Conservation (phyloP, 148 eudicot genomes). For the Cornus suecica region DNA sequence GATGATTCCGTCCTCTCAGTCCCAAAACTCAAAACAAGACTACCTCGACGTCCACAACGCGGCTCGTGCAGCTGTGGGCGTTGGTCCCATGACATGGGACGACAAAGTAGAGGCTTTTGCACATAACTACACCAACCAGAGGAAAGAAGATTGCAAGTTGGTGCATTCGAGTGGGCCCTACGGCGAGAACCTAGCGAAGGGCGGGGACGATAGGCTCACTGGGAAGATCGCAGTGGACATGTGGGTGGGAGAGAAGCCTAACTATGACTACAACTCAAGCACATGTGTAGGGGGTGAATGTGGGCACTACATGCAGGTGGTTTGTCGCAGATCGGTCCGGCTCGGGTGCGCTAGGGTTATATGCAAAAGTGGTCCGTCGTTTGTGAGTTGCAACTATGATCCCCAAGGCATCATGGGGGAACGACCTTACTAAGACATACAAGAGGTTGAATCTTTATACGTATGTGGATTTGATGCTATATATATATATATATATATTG, state of each 20-base stretch:
- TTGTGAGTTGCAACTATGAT: constrained; percentile 43
- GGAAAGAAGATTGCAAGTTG: constrained; percentile 42
- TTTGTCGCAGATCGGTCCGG: constrained; percentile 32
- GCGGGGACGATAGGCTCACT: constrained; percentile 22
- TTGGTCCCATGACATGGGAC: constrained; percentile 46
- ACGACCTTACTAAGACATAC: constrained; percentile 37
- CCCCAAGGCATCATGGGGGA: constrained; percentile 47
- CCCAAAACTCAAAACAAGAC: constrained; percentile 36
- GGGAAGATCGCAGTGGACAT: constrained; percentile 27
- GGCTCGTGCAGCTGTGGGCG: constrained; percentile 36
- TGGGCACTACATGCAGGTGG: constrained; percentile 51
- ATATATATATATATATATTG: too few species aligned
- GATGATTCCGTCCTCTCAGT: background rate
- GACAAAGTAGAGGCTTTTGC: constrained; percentile 39
- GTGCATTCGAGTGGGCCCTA: constrained; percentile 41
- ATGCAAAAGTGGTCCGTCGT: constrained; percentile 26
- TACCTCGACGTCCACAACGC: constrained; percentile 33
- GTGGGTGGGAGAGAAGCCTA: constrained; percentile 37
- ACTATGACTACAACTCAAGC: constrained; percentile 29
- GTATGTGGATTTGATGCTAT: too few species aligned
- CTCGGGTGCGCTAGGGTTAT: constrained; percentile 50
- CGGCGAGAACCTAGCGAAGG: constrained; percentile 56
- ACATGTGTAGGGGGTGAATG: constrained; percentile 32
- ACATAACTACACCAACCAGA: constrained; percentile 34
- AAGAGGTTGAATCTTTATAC: too few species aligned